These are phyloP conservation scores for Penicillium longicatenatum DNA, from an alignment of 495 filamentous ascomycete species.

Conservation along the genomic window DNA sequence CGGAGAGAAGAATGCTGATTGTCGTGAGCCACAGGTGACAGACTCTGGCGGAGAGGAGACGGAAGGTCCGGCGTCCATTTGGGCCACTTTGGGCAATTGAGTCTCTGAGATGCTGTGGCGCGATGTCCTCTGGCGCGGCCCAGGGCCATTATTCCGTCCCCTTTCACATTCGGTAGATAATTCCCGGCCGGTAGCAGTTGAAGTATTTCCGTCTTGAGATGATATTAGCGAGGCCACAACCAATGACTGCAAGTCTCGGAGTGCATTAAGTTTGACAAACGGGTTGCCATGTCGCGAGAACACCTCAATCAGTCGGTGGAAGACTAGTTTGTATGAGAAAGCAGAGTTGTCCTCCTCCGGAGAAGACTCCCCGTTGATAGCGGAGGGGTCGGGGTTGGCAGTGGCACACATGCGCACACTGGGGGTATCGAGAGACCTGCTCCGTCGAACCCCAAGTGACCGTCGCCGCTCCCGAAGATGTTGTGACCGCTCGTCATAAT, in stretches of 20 bases:
- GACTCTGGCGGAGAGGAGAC: constrained; percentile 36
- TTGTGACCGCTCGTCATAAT: constrained; percentile 40
- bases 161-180: constrained; percentile 6
- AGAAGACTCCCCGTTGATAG: background rate
- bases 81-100: constrained; percentile 14
- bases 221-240: constrained; percentile 72
- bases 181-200: constrained; percentile 19
- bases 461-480: constrained; percentile 27
- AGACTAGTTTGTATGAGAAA: constrained; percentile 75
- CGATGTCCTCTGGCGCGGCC: constrained; percentile 21
- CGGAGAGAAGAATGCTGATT: constrained; percentile 42
- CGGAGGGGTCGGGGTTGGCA: background rate
- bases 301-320: constrained; percentile 75
- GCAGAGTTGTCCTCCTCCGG: constrained; percentile 24
- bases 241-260: constrained; percentile 80
- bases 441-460: constrained; percentile 30
- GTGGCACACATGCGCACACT: background rate
- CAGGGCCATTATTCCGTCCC: background rate
- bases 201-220: constrained; percentile 39
- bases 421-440: constrained; percentile 35
- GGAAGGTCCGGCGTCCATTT: constrained; percentile 21
- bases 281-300: constrained; percentile 92
- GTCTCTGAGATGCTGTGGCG: constrained; percentile 43
- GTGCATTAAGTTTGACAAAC: constrained; percentile 77
- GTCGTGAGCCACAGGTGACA: constrained; percentile 39